Evolutionary conservation across 306 rosid species (phyloP), one percentile per base, ranked within the genome.

Genomic region (Arachis stenosperma): DNA sequence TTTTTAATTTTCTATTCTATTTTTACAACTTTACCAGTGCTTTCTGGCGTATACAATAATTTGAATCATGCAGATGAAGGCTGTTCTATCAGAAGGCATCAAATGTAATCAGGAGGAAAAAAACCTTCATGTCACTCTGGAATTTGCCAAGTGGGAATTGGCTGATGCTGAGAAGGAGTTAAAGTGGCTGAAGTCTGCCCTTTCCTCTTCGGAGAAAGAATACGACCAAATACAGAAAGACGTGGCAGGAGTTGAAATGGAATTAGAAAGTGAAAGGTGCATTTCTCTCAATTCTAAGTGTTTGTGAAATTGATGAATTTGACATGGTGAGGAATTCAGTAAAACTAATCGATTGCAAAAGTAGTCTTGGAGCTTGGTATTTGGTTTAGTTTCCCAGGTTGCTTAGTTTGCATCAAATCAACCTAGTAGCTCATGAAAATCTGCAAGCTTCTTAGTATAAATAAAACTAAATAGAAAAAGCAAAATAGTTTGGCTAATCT

Each of bases 161-260:
- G 88, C 95, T 55, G 97, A 91, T 81, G 88, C 93, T 48, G 99
- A 94, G 81, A 94, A 89, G 89, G 97, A 91, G 83, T 78, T 85
- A 53, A 92, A 88, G 86, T 86, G 90, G 89, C 89, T 91, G 74
- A 91, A 88, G 82, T 83, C 88, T 67, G 80, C 84, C 54, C 63
- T 80, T 60, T 56, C 88, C 47, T 85, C 99, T 66, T 91, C 95
- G 46, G 97, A 91, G 81, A 94, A 91, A 84, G 99, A 89, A 69
- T 78, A 78, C 30, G 91, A 84, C 62, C 96, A 86, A 73, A 80
- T 84, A 64, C 92, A 79, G 84, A 85, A 85, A 79, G 97, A 94
- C 58, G 66, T 78, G 7, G 84, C 86, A 59, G 89, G 75, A 65
- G 55, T 79, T 67, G 85, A 84, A 85, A 70, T 47, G 69, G 99